A percentile compares a stretch with the other conserved stretches of the same genome.
Conservation (phyloP, 1,139 yeast species). For the Yamadazyma atlantica region DNA sequence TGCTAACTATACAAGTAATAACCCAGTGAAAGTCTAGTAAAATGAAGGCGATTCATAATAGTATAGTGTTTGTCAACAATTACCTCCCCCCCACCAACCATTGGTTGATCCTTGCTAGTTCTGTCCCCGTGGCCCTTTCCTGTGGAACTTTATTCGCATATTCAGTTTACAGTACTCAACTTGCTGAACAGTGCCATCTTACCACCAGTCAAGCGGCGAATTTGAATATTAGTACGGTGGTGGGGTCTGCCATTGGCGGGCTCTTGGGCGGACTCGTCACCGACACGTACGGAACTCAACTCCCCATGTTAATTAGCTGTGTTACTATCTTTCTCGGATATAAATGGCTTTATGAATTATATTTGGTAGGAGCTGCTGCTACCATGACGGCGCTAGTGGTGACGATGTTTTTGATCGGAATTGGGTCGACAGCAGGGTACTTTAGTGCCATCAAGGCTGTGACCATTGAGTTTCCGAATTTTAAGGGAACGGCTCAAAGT, state of each 20-base stretch:
- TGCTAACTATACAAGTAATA: no score
- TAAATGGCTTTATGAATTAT: slow-evolving; percentile 25
- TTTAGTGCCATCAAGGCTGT: slow-evolving; percentile 38
- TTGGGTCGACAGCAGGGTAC: slow-evolving; percentile 35
- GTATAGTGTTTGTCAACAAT: slow-evolving; percentile 17
- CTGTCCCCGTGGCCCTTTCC: slow-evolving; percentile 33
- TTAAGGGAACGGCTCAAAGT: slow-evolving; percentile 36
- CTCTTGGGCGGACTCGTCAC: slow-evolving; percentile 31
- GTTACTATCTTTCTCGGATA: slow-evolving; percentile 27
- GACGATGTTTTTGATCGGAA: slow-evolving; percentile 33
- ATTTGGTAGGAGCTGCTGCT: slow-evolving; percentile 18
- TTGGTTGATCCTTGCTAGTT: slow-evolving; percentile 25
- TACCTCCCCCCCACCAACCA: slow-evolving; percentile 28
- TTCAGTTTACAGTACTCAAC: slow-evolving; percentile 34
- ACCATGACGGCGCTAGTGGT: slow-evolving; percentile 18
- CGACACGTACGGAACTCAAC: slow-evolving; percentile 34
- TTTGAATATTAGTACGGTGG: slow-evolving; percentile 30
- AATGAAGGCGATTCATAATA: slow-evolving; percentile 7
- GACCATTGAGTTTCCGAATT: slow-evolving; percentile 30
- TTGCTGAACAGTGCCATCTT: slow-evolving; percentile 29
- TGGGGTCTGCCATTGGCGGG: slow-evolving; percentile 36
- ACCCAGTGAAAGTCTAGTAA: no score
- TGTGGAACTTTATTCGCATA: slow-evolving; percentile 36
- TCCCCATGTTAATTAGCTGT: slow-evolving; percentile 31
- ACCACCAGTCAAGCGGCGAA: slow-evolving; percentile 29